Conservation (phyloP, 2,329 filamentous ascomycete genomes). For the Cladosporium phlei region DNA sequence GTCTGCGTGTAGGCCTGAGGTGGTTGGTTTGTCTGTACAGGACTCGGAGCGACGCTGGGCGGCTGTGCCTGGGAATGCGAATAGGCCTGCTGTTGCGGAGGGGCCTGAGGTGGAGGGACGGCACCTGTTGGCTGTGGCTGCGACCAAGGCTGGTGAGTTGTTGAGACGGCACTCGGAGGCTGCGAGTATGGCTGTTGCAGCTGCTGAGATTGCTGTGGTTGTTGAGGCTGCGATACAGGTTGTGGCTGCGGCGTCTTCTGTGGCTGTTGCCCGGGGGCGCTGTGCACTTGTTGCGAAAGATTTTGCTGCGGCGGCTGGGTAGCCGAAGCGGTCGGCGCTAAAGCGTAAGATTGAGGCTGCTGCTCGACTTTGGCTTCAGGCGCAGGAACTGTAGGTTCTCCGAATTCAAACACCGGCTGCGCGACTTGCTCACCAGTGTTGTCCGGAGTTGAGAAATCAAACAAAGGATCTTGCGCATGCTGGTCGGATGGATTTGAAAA, state of each 20-base stretch:
- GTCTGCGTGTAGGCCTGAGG: not conserved
- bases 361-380: not conserved
- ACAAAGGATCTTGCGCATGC: conserved; percentile 2
- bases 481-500: conserved; percentile 2
- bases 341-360: not conserved
- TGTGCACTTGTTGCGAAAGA: not conserved
- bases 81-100: not conserved
- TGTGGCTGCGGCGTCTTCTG: not conserved
- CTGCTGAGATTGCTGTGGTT: not conserved
- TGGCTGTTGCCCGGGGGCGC: not conserved
- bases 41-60: not conserved
- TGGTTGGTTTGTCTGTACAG: too few species aligned
- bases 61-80: not conserved
- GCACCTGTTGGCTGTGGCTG: not conserved
- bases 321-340: not conserved
- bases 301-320: conserved; percentile 4
- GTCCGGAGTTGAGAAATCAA: conserved; percentile 11
- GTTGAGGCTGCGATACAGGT: conserved; percentile 4
- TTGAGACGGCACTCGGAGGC: not conserved
- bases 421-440: not conserved
- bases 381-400: not conserved
- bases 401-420: conserved; percentile 10
- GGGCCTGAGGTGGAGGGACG: not conserved
- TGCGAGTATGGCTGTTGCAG: not conserved
- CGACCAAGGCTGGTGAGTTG: not conserved